phyloP scores from a whole-genome alignment of 2,329 filamentous ascomycete genomes.

The Cladosporium sp. region DNA sequence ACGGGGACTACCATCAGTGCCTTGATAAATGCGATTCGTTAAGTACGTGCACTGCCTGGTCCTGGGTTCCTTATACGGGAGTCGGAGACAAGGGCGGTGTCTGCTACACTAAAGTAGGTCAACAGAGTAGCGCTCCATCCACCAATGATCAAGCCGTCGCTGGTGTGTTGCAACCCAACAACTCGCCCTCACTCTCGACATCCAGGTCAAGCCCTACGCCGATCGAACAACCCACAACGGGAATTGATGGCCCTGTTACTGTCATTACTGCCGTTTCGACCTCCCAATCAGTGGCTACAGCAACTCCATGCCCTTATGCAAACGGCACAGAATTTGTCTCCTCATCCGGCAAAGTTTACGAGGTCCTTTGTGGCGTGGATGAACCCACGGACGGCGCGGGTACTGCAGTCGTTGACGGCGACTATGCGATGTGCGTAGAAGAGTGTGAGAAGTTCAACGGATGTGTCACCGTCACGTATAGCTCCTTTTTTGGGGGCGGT shows the following conservation, averaged over 20 bases:
- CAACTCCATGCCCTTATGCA: constrained; percentile 11
- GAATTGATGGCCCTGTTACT: too few relatives aligned
- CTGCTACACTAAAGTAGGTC: constrained; percentile 6
- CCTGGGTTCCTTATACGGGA: constrained; percentile 5
- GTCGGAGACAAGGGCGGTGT: constrained; percentile 1
- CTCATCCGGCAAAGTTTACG: constrained; percentile 12
- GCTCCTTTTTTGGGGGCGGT: background rate
- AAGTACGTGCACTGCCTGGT: constrained; percentile 13
- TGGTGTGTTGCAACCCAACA: background rate
- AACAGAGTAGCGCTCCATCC: background rate
- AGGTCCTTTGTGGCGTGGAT: constrained; percentile 12
- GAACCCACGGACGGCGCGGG: background rate
- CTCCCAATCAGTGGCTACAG: background rate
- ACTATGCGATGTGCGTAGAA: constrained; percentile 15
- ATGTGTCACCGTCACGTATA: constrained; percentile 22
- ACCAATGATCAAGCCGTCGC: background rate
- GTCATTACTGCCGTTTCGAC: too few relatives aligned
- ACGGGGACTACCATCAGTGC: constrained; percentile 18
- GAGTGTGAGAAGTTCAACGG: constrained; percentile 17
- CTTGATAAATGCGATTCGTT: constrained; percentile 18
- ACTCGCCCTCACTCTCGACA: too few relatives aligned
- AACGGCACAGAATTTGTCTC: constrained; percentile 15
- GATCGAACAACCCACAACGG: too few relatives aligned
- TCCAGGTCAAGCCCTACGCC: too few relatives aligned
- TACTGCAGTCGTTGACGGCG: background rate